Evolutionary conservation across 805 yeast genomes (phyloP), one percentile per base, ranked within the genome.

Genomic region (Teunomyces kruisii): DNA sequence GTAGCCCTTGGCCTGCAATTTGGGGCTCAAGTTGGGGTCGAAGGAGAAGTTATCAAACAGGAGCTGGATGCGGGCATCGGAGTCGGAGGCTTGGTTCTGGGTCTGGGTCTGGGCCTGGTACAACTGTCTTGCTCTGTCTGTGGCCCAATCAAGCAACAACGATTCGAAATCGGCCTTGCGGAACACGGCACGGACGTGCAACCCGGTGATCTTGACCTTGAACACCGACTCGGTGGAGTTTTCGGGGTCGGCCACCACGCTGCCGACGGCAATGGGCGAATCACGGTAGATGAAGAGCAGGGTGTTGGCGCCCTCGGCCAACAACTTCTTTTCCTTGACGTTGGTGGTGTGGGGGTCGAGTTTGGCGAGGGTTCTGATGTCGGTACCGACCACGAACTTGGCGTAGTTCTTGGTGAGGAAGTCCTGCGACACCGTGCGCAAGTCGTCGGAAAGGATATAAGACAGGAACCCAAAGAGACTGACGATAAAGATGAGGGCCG

Each of bases 181-280:
- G 59, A 86, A 86, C 1, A 85, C 90, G 56, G 79, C 79, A 64
- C 90, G 78, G 38, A 84, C 79, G 46, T 86, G 86, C 14, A 80
- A 56, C 6, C 82, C 78, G 5, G 82, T 70, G 39, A 84, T 80
- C 28, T 70, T 74, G 47, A 84, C 78, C 15, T 72, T 72, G 50
- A 77, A 73, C 22, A 71, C 63, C 12, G 69, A 65, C 17, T 65
- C 64, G 7, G 72, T 61, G 0, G 76, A 65, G 40, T 72, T 55
- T 8, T 73, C 70, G 5, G 55, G 48, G 47, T 64, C 53, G n/a
- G 75, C 69, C 36, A 70, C 72, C 37, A 76, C 67, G 0, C 83
- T 74, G 26, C 77, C 68, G 30, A 83, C 68, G 0, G 90, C 89
- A 57, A 87, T 81, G 13, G 94, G 91, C 0, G 83, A 70, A n/a